Conservation (phyloP, 176 grass and related monocot genomes). For the Avena sativa region DNA sequence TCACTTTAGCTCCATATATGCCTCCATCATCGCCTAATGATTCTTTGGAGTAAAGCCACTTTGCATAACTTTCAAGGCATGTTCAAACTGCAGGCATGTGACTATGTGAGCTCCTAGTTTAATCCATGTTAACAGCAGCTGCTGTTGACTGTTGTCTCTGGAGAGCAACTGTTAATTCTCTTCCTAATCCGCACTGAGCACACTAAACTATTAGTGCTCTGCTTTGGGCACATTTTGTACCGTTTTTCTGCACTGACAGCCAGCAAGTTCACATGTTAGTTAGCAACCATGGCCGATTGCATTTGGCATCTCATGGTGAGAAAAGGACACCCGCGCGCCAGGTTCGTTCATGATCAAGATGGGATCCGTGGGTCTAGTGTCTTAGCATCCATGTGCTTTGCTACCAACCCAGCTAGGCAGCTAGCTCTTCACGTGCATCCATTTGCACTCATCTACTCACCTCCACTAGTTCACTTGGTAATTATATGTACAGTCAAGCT, state of each 20-base stretch:
- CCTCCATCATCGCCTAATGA: constrained; percentile 40
- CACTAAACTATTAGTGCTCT: not conserved
- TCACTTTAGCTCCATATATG: not conserved
- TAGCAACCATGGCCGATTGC: not conserved
- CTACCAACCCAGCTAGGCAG: not conserved
- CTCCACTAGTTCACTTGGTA: not conserved
- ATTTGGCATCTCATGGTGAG: constrained; percentile 46
- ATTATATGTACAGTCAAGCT: not conserved
- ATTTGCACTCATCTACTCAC: not conserved
- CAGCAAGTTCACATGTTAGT: not conserved
- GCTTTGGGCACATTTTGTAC: not conserved
- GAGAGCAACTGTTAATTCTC: not conserved
- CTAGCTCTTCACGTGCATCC: constrained; percentile 48
- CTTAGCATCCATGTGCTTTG: constrained; percentile 25
- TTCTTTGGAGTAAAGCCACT: constrained; percentile 40
- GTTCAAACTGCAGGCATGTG: constrained; percentile 46
- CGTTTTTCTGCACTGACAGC: not conserved
- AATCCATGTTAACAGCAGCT: not conserved
- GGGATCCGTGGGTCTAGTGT: constrained; percentile 29
- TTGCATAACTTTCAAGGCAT: constrained; percentile 30
- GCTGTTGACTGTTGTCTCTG: constrained; percentile 43
- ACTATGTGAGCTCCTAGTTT: not conserved
- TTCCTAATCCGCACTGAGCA: too few species aligned
- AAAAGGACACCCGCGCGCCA: constrained; percentile 32
- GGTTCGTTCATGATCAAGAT: constrained; percentile 28